Evolutionary conservation across 139 green algal genomes (phyloP).

Genomic region (Chlamydomonas urium): DNA sequence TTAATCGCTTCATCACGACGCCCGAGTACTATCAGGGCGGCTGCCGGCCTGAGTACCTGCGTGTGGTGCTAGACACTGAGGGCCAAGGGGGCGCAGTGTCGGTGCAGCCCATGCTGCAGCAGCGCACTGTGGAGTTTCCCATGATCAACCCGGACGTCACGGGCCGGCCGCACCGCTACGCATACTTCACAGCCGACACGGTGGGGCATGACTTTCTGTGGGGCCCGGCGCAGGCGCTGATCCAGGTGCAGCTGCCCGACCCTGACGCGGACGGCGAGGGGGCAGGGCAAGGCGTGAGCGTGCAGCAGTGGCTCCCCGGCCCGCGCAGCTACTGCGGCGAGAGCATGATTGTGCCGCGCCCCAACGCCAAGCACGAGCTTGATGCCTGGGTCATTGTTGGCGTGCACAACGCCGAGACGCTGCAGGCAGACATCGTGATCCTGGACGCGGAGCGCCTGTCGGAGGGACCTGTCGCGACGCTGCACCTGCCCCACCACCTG

Average conservation of each 20-base stretch:
- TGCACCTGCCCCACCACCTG: conserved; percentile 58
- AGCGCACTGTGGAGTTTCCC: conserved; percentile 57
- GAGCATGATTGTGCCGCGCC: conserved; percentile 63
- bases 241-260: conserved; percentile 20
- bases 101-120: conserved; percentile 3
- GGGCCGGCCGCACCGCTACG: conserved; percentile 25
- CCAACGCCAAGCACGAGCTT: conserved; percentile 36
- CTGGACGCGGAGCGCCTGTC: conserved; percentile 40
- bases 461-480: conserved; percentile 42
- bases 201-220: conserved; percentile 36
- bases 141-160: conserved; percentile 19
- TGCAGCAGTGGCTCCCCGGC: conserved; percentile 14
- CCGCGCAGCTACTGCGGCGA: conserved; percentile 50
- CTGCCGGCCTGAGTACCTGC: conserved; percentile 37
- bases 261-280: neutral
- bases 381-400: conserved; percentile 68
- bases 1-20: conserved; percentile 31
- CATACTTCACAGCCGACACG: conserved; percentile 42
- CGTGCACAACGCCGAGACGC: conserved; percentile 49
- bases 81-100: neutral
- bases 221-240: conserved; percentile 28
- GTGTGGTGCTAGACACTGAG: conserved; percentile 36
- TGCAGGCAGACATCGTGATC: conserved; percentile 35
- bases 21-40: conserved; percentile 18
- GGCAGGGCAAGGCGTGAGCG: conserved; percentile 4